Evolutionary conservation across 2,329 filamentous ascomycete genomes (phyloP).

Genomic region (Corynespora cassiicola): DNA sequence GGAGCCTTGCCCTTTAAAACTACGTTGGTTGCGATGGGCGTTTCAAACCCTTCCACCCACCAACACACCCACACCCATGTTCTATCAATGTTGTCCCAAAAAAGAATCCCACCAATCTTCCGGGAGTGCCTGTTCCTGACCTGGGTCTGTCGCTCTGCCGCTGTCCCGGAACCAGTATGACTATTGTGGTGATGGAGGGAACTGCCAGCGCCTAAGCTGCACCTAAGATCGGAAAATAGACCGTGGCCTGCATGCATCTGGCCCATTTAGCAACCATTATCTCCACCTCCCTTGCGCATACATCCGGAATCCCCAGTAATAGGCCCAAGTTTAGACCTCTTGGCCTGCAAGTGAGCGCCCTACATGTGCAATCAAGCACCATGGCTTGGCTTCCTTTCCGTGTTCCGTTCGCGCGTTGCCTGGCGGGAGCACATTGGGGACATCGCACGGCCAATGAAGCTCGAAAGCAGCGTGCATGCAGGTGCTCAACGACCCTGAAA

Average conservation of each 20-base stretch:
- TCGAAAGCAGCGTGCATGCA: slow-evolving; percentile 18
- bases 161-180: no score
- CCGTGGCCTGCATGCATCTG: no score
- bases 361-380: slow-evolving; percentile 21
- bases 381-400: slow-evolving; percentile 21
- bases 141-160: no score
- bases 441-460: slow-evolving; percentile 20
- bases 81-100: slow-evolving; percentile 3
- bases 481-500: slow-evolving; percentile 27
- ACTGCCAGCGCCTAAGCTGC: slow-evolving; percentile 39
- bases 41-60: slow-evolving; percentile 31
- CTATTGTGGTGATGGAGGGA: no score
- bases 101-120: slow-evolving; percentile 2
- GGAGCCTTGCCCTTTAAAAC: slow-evolving; percentile 42
- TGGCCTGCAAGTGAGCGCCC: background rate
- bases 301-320: slow-evolving; percentile 2
- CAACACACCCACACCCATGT: slow-evolving; percentile 13
- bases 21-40: slow-evolving; percentile 32
- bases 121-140: no score
- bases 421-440: slow-evolving; percentile 3
- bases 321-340: slow-evolving; percentile 4
- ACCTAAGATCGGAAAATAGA: slow-evolving; percentile 15
- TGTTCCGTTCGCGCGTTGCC: slow-evolving; percentile 6
- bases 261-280: slow-evolving; percentile 10
- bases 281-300: no score